Base-by-base conservation (phyloP, 768 basidiomycete genomes). In the Lactifluus piperatus region DNA sequence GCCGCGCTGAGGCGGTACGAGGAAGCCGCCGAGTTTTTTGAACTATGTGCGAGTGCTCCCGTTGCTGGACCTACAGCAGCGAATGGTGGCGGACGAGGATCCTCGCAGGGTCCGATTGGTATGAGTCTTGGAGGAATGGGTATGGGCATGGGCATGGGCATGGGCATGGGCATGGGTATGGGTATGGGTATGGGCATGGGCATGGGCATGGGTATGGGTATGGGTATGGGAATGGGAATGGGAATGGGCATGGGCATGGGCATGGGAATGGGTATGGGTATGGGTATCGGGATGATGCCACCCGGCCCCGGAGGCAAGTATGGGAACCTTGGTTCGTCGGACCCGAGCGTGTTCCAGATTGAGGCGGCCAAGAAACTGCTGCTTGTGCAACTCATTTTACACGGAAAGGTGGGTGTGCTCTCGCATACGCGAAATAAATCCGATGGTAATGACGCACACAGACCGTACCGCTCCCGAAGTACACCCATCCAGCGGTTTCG, bases 291-390 rank as follows among this genome's bases (percentile, higher is more conserved):
- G 20, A 60, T 62, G 61, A 10, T 24, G 6, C 39, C 57, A 6
- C 39, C 51, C 11, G 61, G 61, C 11, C 36, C 49, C n/a, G 60
- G 61, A 34, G 26, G 51, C 24, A 49, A 47, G 41, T 60, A 49
- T 10, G 37, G 29, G 13, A 53, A 36, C 20, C 22, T 41, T 44
- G 43, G 54, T 66, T 67, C 73, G 69, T 10, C 77, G 71, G 41
- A 65, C 11, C 81, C 83, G 0, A 78, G 82, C 3, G 82, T 86
- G 8, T 74, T 94, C 3, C 92, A 95, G 69, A 71, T 93, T 65
- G 92, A 94, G 67, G 92, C 92, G 0, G 73, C 86, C 66, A 94
- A 94, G 77, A 93, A 94, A 71, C 73, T 92, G 48, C 72, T 79
- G 22, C 75, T 94, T 5, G 81, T 92, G 5, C 91, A 93, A 68